Conservation (phyloP, 1,284 basidiomycete species). For the Peniophora sp. region DNA sequence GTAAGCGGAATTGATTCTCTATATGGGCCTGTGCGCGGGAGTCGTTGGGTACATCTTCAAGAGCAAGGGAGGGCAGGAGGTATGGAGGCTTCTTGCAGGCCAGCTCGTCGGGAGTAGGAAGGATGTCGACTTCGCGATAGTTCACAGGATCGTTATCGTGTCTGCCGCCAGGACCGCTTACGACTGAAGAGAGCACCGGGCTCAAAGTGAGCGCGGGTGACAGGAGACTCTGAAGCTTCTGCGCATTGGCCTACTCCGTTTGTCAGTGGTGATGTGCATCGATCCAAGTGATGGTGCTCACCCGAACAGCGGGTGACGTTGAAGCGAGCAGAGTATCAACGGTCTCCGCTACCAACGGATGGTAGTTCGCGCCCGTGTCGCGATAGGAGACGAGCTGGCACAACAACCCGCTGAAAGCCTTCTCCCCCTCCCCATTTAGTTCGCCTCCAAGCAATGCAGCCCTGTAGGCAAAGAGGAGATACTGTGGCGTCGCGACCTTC, state of each 20-base stretch:
- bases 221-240: too few species aligned
- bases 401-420: slow-evolving; percentile 43
- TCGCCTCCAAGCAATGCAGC: slow-evolving; percentile 29
- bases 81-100: slow-evolving; percentile 35
- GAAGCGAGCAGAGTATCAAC: slow-evolving; percentile 28
- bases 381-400: slow-evolving; percentile 31
- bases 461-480: slow-evolving; percentile 42
- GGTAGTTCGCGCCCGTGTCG: too few species aligned
- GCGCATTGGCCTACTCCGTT: too few species aligned
- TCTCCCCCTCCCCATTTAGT: slow-evolving; percentile 28
- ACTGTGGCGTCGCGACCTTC: slow-evolving; percentile 41
- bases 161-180: slow-evolving; percentile 42
- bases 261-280: too few species aligned
- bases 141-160: slow-evolving; percentile 59
- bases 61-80: slow-evolving; percentile 27
- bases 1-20: slow-evolving; percentile 57
- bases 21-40: slow-evolving; percentile 38
- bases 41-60: slow-evolving; percentile 20
- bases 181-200: slow-evolving; percentile 10
- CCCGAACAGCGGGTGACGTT: slow-evolving; percentile 19
- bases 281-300: slow-evolving; percentile 28
- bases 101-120: slow-evolving; percentile 54
- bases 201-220: slow-evolving; percentile 8
- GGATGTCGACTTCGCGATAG: slow-evolving; percentile 48
- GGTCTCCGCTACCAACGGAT: slow-evolving; percentile 25